Evolutionary conservation across 1,284 basidiomycete genomes (phyloP), one percentile per base, ranked within the genome.

Genomic region (Cyathus olla): DNA sequence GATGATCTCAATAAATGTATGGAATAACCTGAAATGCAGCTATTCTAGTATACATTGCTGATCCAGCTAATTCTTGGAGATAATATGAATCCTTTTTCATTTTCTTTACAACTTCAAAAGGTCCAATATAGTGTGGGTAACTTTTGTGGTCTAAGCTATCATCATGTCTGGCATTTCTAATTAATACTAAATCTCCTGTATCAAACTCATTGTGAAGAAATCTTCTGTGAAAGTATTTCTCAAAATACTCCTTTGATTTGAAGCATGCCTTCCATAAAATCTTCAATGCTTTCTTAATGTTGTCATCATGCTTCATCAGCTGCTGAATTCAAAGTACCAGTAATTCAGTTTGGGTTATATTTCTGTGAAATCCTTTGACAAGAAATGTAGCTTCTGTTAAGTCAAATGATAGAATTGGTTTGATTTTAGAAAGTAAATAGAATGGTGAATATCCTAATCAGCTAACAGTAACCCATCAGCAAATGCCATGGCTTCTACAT

Each of bases 11-110:
- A 24, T 49, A 42, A 15, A 60, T 58, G 31, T 78, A 80, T 4
- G 76, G 72, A n/a, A 77, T 55, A 4, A 80, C 26, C 3, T 72
- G 63, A 48, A 72, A 76, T 3, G 74, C 72, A 0, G 75, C 72
- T 35, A 75, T 58, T 19, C 40, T 59, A 15, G 59, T 22, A 5
- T 63, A 50, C 1, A 67, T 60, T 1, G 67, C 26, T 1, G 73
- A 53, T 10, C 77, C 74, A 58, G 80, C 74, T 4, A 81, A 47
- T 64, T 80, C 73, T 29, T 49, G 22, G 2, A 76, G 40, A 4
- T 54, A 50, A 53, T 77, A 78, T 4, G 63, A 55, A 27, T 69
- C 72, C 26, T 59, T 53, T 17, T 19, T 11, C n/a, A 24, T 62
- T n/a, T 26, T 35, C 6, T 49, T 27, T 5, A 66, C 55, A 0